Percentiles rank a stretch among this genome's conserved stretches.
Conservation (phyloP, 2,329 filamentous ascomycete genomes). For the Alternaria solani region DNA sequence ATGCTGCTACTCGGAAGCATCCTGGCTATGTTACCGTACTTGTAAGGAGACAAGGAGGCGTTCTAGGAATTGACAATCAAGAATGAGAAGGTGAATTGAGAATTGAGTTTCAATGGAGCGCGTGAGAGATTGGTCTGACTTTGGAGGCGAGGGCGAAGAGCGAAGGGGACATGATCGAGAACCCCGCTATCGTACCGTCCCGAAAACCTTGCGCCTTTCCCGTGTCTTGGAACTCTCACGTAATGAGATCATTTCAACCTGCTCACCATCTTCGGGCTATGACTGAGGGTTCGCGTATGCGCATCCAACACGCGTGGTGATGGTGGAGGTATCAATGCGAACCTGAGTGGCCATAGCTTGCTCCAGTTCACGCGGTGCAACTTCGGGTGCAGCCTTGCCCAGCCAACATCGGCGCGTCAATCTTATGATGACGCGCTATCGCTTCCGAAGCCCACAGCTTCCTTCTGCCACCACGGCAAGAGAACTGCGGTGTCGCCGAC, state of each 20-base stretch:
- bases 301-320: not conserved
- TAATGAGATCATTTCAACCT: not conserved
- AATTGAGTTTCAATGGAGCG: not conserved
- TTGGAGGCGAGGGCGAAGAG: not conserved
- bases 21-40: slow-evolving; percentile 41
- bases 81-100: not conserved
- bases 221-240: not conserved
- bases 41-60: not conserved
- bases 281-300: not conserved
- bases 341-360: not conserved
- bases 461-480: not conserved
- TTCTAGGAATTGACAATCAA: not conserved
- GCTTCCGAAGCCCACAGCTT: not conserved
- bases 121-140: not conserved
- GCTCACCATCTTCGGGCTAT: not conserved
- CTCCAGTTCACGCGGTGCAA: not conserved
- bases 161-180: not conserved
- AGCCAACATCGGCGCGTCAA: not conserved
- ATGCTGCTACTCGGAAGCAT: slow-evolving; percentile 46
- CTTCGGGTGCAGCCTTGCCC: slow-evolving; percentile 2
- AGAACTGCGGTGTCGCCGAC: not conserved
- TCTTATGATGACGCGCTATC: not conserved
- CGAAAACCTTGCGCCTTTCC: slow-evolving; percentile 9
- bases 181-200: slow-evolving; percentile 7
- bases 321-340: not conserved